phyloP scores from a whole-genome alignment of 1,284 basidiomycete genomes.

The Anthracocystis setariae region DNA sequence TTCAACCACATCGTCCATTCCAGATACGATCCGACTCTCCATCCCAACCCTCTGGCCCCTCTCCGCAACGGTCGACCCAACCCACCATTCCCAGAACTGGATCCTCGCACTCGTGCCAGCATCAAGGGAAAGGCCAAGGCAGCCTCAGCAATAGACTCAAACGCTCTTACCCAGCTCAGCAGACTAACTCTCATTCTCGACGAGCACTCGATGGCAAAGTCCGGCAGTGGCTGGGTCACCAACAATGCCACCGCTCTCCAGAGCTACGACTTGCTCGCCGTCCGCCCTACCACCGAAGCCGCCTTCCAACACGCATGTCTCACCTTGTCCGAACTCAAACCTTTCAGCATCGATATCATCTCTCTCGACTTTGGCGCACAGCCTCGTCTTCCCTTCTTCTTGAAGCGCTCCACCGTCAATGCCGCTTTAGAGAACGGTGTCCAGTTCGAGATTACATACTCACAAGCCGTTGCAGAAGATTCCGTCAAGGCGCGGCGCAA shows the following conservation, averaged over 20 bases:
- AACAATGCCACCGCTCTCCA: slow-evolving; percentile 55
- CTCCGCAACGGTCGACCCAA: slow-evolving; percentile 22
- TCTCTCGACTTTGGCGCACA: slow-evolving; percentile 78
- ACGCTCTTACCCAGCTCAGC: slow-evolving; percentile 58
- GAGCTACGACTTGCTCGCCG: slow-evolving; percentile 80
- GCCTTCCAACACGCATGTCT: slow-evolving; percentile 82
- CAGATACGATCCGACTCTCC: slow-evolving; percentile 44
- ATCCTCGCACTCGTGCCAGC: slow-evolving; percentile 40
- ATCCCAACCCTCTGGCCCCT: slow-evolving; percentile 48
- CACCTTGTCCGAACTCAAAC: slow-evolving; percentile 80
- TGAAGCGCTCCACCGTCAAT: slow-evolving; percentile 82
- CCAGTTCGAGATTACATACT: slow-evolving; percentile 81
- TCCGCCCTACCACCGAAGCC: slow-evolving; percentile 77
- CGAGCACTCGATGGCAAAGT: slow-evolving; percentile 56
- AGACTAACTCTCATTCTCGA: slow-evolving; percentile 64
- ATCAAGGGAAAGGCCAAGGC: slow-evolving; percentile 14
- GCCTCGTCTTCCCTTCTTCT: slow-evolving; percentile 79
- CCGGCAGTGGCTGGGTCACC: slow-evolving; percentile 56
- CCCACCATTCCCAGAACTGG: slow-evolving; percentile 60
- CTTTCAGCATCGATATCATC: slow-evolving; percentile 82
- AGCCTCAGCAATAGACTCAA: not conserved
- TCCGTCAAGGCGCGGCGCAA: slow-evolving; percentile 50
- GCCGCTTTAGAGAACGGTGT: slow-evolving; percentile 84
- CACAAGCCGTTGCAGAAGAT: slow-evolving; percentile 34
- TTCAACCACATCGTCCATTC: slow-evolving; percentile 58